Base-by-base conservation (phyloP, 2,329 filamentous ascomycete genomes). In the Penicillium fuscoglaucum region DNA sequence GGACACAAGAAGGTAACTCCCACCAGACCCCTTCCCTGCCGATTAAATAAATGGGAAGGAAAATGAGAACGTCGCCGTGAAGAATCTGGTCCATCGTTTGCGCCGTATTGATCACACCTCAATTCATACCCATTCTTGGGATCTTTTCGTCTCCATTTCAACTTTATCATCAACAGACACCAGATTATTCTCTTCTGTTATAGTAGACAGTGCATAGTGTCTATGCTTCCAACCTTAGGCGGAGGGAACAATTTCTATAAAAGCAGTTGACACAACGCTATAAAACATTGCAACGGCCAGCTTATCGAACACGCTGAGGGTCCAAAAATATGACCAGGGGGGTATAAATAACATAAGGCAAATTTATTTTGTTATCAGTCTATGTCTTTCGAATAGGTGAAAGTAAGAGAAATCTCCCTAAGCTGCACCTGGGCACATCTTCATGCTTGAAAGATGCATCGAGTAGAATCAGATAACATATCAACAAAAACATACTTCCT, bases 221-320 rank as follows among this genome's bases (percentile, higher is more conserved):
- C 3, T 99, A 95, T 70, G 84, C 96, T 51, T 96, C 93, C 3
- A 87, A 87, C 12, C 83, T 96, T 10, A 86, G 85, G 60, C 99
- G 93, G 93, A 91, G 91, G 52, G 93, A 99, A 72, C 95, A 98
- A 72, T 97, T 93, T 83, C 80, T 84, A 15, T 98, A 93, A 93
- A 82, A 85, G 43, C 86, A 93, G 15, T 80, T 98, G 12, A 81
- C 86, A 0, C 80, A 86, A 52, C 88, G 90, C 58, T 92, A 98
- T 72, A 92, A 96, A 61, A 78, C 79, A 2, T 99, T 93, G 91
- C 85, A 92, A 40, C 82, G 84, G 19, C 85, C 29, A 13, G 29
- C 29, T 2, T 31, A 31, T 31, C 29, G 29, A 31, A 31, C 29
- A 1, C 2, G 29, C 29, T 12, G 12, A 31, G 5, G 10, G 12